Conservation (phyloP, 371 early-diverging fungal genomes). For the Saksenaea vasiformis region DNA sequence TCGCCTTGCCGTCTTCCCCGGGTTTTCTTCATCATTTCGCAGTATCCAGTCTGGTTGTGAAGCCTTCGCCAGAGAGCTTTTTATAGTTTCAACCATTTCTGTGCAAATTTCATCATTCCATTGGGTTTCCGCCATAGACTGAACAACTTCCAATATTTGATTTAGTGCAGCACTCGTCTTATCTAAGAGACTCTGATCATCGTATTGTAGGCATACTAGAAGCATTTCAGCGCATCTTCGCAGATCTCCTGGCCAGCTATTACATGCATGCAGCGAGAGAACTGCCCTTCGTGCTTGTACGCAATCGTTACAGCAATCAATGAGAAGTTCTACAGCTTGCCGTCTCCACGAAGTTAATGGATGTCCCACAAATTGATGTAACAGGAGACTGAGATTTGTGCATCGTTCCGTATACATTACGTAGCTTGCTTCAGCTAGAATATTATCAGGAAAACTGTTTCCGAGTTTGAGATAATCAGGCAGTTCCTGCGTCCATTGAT, state of each 20-base stretch:
- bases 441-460: neutral
- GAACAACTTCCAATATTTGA: conserved; percentile 20
- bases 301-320: conserved; percentile 23
- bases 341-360: conserved; percentile 14
- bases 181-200: conserved; percentile 13
- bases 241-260: conserved; percentile 31
- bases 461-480: conserved; percentile 17
- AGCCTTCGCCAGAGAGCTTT: conserved; percentile 5
- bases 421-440: conserved; percentile 19
- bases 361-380: conserved; percentile 14
- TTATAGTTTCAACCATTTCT: conserved; percentile 17
- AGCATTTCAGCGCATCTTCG: conserved; percentile 24
- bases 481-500: conserved; percentile 16
- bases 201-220: conserved; percentile 14
- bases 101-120: conserved; percentile 35
- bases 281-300: conserved; percentile 22
- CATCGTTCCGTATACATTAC: conserved; percentile 27
- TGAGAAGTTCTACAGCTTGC: conserved; percentile 18
- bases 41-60: neutral
- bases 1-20: neutral
- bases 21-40: neutral
- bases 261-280: conserved; percentile 17
- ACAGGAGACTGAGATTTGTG: conserved; percentile 25
- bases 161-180: conserved; percentile 21
- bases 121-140: conserved; percentile 23